Percentiles rank a stretch among this genome's conserved stretches.
These are phyloP conservation scores for Talaromyces atroroseus DNA, from an alignment of 2,329 filamentous ascomycete genomes.

Conservation along the genomic window DNA sequence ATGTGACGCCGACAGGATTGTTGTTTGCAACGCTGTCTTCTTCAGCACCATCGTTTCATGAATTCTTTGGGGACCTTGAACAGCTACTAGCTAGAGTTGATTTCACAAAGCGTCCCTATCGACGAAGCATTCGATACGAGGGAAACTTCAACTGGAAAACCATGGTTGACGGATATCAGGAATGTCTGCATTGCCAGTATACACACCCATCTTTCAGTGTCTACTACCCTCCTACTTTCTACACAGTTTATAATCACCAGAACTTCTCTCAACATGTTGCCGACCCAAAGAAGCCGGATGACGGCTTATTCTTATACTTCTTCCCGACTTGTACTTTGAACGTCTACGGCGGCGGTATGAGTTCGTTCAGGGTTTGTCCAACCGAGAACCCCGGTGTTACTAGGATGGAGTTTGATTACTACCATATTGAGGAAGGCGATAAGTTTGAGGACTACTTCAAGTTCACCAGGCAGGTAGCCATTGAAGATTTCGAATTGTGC, in stretches of 20 bases:
- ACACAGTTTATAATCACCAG: constrained; percentile 49
- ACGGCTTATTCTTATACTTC: constrained; percentile 54
- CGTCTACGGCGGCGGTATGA: constrained; percentile 55
- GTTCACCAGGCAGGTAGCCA: constrained; percentile 52
- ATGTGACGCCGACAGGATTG: constrained; percentile 49
- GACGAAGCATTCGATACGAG: constrained; percentile 50
- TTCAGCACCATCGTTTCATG: constrained; percentile 45
- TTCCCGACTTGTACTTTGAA: constrained; percentile 54
- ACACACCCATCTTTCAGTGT: constrained; percentile 53
- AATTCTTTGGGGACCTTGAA: constrained; percentile 51
- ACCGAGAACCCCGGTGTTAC: constrained; percentile 45
- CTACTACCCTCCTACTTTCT: constrained; percentile 52
- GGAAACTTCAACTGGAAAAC: constrained; percentile 58
- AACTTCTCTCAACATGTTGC: constrained; percentile 55
- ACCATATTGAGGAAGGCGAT: constrained; percentile 46
- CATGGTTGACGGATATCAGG: constrained; percentile 55
- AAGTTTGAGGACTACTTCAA: constrained; percentile 54
- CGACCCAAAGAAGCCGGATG: constrained; percentile 48
- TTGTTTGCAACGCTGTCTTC: constrained; percentile 49
- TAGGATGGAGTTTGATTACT: constrained; percentile 57
- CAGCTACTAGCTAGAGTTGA: constrained; percentile 46
- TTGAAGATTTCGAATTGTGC: constrained; percentile 54
- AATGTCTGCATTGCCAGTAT: constrained; percentile 56
- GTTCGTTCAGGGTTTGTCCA: constrained; percentile 52
- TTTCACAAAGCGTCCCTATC: constrained; percentile 50